Conservation (phyloP, 495 filamentous ascomycete species). For the Geoglossum glabrum region DNA sequence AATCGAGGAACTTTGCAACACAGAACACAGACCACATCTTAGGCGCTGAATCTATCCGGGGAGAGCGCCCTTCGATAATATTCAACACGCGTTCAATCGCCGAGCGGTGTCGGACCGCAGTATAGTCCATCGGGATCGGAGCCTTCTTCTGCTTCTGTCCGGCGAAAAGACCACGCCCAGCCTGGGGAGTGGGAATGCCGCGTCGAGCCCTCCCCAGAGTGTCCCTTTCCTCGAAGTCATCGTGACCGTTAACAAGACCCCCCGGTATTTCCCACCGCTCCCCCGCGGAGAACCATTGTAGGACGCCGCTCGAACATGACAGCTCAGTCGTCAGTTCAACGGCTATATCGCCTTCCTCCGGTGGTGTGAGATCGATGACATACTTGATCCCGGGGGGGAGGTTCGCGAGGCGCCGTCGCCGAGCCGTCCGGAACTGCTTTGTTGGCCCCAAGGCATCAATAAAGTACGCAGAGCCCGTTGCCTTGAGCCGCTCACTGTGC, state of each 20-base stretch:
- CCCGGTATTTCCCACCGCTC: constrained; percentile 27
- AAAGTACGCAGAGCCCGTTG: constrained; percentile 29
- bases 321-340: constrained; percentile 34
- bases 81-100: constrained; percentile 37
- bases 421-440: constrained; percentile 17
- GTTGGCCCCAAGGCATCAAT: constrained; percentile 24
- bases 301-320: constrained; percentile 32
- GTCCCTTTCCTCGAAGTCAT: constrained; percentile 12
- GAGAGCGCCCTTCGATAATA: constrained; percentile 26
- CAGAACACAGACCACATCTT: constrained; percentile 42
- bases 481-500: constrained; percentile 25
- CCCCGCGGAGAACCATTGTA: constrained; percentile 21
- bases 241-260: constrained; percentile 18
- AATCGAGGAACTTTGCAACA: constrained; percentile 35
- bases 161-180: no score
- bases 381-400: constrained; percentile 29
- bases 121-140: constrained; percentile 31
- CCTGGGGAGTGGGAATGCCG: background rate
- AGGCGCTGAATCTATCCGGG: constrained; percentile 40
- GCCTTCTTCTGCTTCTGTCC: constrained; percentile 6
- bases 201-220: constrained; percentile 1
- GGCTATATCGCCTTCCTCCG: constrained; percentile 35
- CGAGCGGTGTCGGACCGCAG: constrained; percentile 35
- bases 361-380: constrained; percentile 42
- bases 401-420: constrained; percentile 16